Conservation (phyloP, 306 rosid genomes). For the Prunus mongolica region DNA sequence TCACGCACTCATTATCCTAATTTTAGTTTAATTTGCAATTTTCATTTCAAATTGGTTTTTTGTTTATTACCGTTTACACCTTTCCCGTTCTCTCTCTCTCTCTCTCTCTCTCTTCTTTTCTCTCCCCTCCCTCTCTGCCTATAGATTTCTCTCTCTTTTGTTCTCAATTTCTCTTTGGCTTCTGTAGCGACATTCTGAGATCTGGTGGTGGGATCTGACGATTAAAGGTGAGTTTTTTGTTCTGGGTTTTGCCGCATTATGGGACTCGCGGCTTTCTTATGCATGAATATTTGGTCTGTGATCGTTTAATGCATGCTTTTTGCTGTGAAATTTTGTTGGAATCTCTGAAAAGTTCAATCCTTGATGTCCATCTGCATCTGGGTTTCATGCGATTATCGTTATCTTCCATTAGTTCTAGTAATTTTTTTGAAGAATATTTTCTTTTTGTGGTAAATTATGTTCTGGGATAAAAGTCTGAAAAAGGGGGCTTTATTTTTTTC, state of each 20-base stretch:
- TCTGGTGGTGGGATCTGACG: constrained; percentile 38
- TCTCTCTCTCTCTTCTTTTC: constrained; percentile 1
- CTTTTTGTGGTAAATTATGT: background rate
- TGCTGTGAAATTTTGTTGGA: background rate
- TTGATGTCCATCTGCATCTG: background rate
- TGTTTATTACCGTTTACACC: constrained; percentile 2
- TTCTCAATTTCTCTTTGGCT: constrained; percentile 15
- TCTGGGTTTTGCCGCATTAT: constrained; percentile 29
- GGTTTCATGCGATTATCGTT: background rate
- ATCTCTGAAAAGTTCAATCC: background rate
- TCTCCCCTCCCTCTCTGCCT: background rate
- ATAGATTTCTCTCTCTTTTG: background rate
- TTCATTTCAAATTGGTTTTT: background rate
- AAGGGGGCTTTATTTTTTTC: background rate
- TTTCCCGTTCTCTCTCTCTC: background rate
- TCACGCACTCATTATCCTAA: background rate
- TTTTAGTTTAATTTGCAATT: background rate
- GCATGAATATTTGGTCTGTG: background rate
- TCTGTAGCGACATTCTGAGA: constrained; percentile 29
- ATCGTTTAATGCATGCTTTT: background rate
- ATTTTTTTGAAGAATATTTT: background rate
- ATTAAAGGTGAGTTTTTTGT: constrained; percentile 40
- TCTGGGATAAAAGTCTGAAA: constrained; percentile 8
- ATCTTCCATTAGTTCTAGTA: background rate
- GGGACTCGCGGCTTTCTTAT: background rate